phyloP scores from a whole-genome alignment of 495 filamentous ascomycete genomes.

The Neurospora sp. region DNA sequence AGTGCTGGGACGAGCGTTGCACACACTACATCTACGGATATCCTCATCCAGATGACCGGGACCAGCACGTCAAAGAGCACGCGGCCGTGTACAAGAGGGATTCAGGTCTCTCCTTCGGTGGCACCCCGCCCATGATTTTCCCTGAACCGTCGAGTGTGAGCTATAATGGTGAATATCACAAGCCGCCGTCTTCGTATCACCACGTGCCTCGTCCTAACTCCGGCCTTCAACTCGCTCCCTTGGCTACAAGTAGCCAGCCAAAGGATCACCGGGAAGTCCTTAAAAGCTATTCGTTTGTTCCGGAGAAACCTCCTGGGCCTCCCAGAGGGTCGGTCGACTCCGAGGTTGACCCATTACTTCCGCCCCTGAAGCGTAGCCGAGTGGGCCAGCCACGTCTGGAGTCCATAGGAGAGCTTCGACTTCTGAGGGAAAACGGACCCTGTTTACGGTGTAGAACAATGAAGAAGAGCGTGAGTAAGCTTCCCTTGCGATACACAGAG shows the following conservation, averaged over 20 bases:
- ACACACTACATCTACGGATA: conserved; percentile 44
- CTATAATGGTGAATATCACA: conserved; percentile 25
- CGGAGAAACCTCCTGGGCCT: conserved; percentile 27
- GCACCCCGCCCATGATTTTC: conserved; percentile 27
- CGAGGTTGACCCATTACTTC: conserved; percentile 39
- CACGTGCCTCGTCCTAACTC: conserved; percentile 32
- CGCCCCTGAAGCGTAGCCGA: conserved; percentile 37
- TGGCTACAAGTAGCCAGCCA: conserved; percentile 25
- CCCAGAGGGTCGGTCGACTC: conserved; percentile 33
- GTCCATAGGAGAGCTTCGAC: conserved; percentile 39
- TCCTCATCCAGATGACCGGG: conserved; percentile 32
- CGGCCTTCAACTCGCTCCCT: conserved; percentile 26
- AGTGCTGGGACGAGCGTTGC: conserved; percentile 41
- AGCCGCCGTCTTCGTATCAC: conserved; percentile 19
- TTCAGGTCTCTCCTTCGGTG: conserved; percentile 31
- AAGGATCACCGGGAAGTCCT: conserved; percentile 36
- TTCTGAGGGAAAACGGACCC: conserved; percentile 32
- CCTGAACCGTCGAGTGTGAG: conserved; percentile 21
- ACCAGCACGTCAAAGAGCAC: conserved; percentile 37
- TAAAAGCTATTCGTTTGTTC: conserved; percentile 31
- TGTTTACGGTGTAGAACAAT: conserved; percentile 36
- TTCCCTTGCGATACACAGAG: neutral
- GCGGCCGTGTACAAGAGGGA: conserved; percentile 30
- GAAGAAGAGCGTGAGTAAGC: conserved; percentile 29
- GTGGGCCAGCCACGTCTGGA: conserved; percentile 37